Percentiles rank a stretch among this genome's conserved stretches.
These are phyloP conservation scores for Dryas alaskensis DNA, from an alignment of 306 rosid genomes.

Conservation along the genomic window DNA sequence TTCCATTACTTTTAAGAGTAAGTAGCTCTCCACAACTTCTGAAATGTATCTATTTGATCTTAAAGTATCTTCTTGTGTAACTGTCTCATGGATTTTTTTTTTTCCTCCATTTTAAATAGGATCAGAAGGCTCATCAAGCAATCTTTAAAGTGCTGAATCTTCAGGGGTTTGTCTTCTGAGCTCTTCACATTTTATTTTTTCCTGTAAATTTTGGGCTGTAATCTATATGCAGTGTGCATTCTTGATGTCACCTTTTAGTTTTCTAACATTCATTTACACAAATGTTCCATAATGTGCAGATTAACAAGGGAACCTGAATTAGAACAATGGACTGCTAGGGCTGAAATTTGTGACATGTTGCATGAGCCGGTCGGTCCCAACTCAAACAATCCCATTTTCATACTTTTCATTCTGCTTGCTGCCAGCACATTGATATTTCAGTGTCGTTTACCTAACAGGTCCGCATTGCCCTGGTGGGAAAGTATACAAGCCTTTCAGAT, in stretches of 20 bases:
- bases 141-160: slow-evolving; percentile 44
- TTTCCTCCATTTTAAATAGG: slow-evolving; percentile 27
- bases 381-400: slow-evolving; percentile 4
- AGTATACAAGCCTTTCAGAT: slow-evolving; percentile 88
- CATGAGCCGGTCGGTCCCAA: slow-evolving; percentile 41
- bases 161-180: slow-evolving; percentile 35
- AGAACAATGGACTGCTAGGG: slow-evolving; percentile 44
- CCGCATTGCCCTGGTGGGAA: slow-evolving; percentile 92
- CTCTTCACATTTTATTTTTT: not conserved
- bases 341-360: slow-evolving; percentile 36
- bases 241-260: not conserved
- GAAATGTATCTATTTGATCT: not conserved
- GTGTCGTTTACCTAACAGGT: slow-evolving; percentile 49
- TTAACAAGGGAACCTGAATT: slow-evolving; percentile 36
- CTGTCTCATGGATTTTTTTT: not conserved
- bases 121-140: slow-evolving; percentile 51
- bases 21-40: slow-evolving; percentile 21
- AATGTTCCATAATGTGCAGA: slow-evolving; percentile 30
- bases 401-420: slow-evolving; percentile 8
- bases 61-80: not conserved
- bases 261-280: slow-evolving; percentile 11
- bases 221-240: not conserved
- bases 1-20: slow-evolving; percentile 86
- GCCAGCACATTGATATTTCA: not conserved
- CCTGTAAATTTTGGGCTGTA: not conserved